A percentile compares a stretch with the other conserved stretches of the same genome.
phyloP scores from a whole-genome alignment of 768 basidiomycete species.

The Tulasnella sp. region DNA sequence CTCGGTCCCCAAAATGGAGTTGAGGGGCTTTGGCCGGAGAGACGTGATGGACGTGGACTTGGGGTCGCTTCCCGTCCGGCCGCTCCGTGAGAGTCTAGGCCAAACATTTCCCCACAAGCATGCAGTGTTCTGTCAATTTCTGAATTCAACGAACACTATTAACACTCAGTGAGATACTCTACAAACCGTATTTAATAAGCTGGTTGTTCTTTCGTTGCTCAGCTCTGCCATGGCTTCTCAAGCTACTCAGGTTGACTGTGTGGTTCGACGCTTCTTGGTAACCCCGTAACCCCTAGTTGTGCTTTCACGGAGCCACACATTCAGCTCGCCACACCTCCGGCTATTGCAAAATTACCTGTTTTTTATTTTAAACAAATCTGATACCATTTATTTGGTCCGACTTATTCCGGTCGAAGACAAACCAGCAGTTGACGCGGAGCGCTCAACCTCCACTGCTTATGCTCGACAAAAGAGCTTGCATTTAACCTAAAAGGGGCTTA shows the following conservation, averaged over 20 bases:
- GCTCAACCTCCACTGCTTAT: background rate
- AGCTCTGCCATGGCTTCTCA: background rate
- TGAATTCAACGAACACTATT: no score
- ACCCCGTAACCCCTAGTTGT: background rate
- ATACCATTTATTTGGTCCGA: background rate
- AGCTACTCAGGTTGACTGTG: background rate
- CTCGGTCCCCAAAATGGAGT: no score
- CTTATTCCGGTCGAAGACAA: background rate
- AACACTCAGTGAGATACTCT: no score
- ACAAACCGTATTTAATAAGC: no score
- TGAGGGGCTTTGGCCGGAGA: no score
- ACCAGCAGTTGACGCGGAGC: background rate
- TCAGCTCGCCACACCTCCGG: background rate
- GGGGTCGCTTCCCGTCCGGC: no score
- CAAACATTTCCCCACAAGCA: no score
- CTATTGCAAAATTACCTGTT: background rate
- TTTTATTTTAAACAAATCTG: background rate
- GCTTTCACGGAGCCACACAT: background rate
- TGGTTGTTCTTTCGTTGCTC: no score
- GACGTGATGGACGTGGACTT: no score
- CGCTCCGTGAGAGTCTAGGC: no score
- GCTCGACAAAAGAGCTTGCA: background rate
- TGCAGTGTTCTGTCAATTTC: no score
- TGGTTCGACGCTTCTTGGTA: background rate
- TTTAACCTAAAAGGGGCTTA: background rate